Percentiles rank a stretch among this genome's conserved stretches.
These are phyloP conservation scores for Mucor velutinosus DNA, from an alignment of 371 early-diverging fungal species.

Conservation along the genomic window DNA sequence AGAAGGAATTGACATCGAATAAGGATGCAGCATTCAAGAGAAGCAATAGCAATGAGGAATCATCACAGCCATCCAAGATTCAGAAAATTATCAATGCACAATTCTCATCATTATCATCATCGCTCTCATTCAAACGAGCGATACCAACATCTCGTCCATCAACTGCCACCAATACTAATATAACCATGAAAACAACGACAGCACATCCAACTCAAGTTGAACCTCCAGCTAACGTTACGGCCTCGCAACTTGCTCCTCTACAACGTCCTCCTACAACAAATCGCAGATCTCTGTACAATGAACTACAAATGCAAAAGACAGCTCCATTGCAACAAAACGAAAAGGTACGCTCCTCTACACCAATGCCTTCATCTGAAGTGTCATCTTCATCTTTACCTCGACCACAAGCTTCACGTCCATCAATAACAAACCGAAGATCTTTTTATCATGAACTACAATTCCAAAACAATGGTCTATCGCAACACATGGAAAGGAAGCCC, in stretches of 20 bases:
- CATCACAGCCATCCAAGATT: neutral
- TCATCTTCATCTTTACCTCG: no score
- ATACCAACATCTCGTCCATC: neutral
- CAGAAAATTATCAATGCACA: neutral
- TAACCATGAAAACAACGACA: neutral
- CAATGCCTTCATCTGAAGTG: neutral
- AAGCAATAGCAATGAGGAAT: neutral
- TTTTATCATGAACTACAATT: neutral
- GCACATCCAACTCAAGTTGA: neutral
- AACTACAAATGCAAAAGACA: neutral
- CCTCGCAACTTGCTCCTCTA: neutral
- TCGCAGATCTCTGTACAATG: neutral
- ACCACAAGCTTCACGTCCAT: neutral
- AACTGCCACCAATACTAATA: neutral
- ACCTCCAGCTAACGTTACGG: neutral
- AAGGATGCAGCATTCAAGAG: neutral
- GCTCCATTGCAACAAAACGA: neutral
- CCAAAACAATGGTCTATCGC: neutral
- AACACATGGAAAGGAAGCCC: neutral
- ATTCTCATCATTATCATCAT: neutral
- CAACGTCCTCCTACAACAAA: neutral
- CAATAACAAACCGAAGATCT: neutral
- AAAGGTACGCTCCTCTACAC: neutral
- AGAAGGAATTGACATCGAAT: neutral
- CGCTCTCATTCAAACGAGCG: neutral